Base-by-base conservation (phyloP, 2,329 filamentous ascomycete genomes). In the Aspergillus ustus region DNA sequence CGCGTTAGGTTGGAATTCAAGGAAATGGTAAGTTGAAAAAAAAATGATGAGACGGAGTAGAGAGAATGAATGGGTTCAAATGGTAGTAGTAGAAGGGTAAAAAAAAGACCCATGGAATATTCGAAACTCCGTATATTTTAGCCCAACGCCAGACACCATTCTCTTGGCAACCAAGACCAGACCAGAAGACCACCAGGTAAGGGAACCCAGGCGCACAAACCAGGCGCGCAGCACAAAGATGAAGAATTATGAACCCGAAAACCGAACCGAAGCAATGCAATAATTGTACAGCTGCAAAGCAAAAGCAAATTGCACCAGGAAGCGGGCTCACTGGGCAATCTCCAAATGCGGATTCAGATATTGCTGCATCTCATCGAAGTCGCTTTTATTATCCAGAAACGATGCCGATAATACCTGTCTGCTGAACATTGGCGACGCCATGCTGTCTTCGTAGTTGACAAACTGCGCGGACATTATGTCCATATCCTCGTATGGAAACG, bases 361-460 rank as follows among this genome's bases (percentile, higher is more conserved):
- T 60, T 77, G 75, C 52, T 74, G 77, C 59, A 78, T 76, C 54
- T 78, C 76, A 20, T 78, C 76, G 56, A 75, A 77, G 54, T 76
- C 75, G 46, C 57, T 70, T 54, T 72, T 73, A 25, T 70, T 67
- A 44, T 75, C 73, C 51, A 75, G 63, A 60, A 69, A 71, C 43
- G 70, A 67, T 13, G 63, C 66, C 65, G 77, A 69, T 5, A 74
- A 68, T 37, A 76, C 67, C 45, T 70, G 72, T 7, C 75, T 72
- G 60, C 68, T 74, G 64, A 76, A 78, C 69, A 78, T 72, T 2
- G 75, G 75, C 13, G 75, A 74, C 0, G 70, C 61, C 2, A 75
- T 64, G 9, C 66, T 64, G 20, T 78, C 75, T 9, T 78, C 75
- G 45, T 77, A 77, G 55, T 63, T 71, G 2, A 69, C 62, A 52